These are phyloP conservation scores for Lachnellula cervina DNA, from an alignment of 2,329 filamentous ascomycete genomes.

Conservation along the genomic window DNA sequence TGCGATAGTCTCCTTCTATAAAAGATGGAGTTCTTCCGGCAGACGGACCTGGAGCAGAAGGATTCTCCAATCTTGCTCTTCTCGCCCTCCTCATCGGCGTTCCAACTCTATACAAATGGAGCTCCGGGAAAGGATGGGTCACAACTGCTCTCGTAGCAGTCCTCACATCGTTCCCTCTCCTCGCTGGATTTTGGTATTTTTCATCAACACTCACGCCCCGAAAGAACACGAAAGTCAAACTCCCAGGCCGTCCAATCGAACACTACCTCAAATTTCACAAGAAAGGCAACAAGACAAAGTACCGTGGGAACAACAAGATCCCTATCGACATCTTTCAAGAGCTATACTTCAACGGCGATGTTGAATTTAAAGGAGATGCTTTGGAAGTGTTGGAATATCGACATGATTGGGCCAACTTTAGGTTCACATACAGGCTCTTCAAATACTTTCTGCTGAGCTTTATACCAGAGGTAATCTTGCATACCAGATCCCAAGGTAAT, in stretches of 20 bases:
- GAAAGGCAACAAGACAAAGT: constrained; percentile 56
- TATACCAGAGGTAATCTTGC: constrained; percentile 85
- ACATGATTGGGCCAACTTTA: constrained; percentile 95
- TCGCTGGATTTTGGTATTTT: constrained; percentile 76
- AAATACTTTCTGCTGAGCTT: constrained; percentile 84
- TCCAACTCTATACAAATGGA: constrained; percentile 77
- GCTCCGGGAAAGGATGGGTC: constrained; percentile 78
- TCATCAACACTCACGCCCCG: constrained; percentile 78
- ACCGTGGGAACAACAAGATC: constrained; percentile 73
- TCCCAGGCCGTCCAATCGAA: constrained; percentile 82
- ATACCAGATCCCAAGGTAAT: constrained; percentile 80
- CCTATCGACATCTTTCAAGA: constrained; percentile 93
- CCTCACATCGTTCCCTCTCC: constrained; percentile 72
- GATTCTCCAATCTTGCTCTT: constrained; percentile 80
- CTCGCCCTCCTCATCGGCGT: constrained; percentile 64
- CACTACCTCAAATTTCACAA: constrained; percentile 82
- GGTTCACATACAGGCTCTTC: constrained; percentile 80
- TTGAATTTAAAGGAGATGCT: constrained; percentile 90
- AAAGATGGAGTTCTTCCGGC: constrained; percentile 92
- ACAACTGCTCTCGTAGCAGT: constrained; percentile 83
- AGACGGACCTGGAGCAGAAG: constrained; percentile 76
- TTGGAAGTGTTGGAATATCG: constrained; percentile 88
- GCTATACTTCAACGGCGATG: constrained; percentile 94
- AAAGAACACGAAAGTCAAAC: constrained; percentile 86
- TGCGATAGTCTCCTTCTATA: constrained; percentile 73